These are phyloP conservation scores for Phialemoniopsis sp. DNA, from an alignment of 2,329 filamentous ascomycete species.

Conservation along the genomic window DNA sequence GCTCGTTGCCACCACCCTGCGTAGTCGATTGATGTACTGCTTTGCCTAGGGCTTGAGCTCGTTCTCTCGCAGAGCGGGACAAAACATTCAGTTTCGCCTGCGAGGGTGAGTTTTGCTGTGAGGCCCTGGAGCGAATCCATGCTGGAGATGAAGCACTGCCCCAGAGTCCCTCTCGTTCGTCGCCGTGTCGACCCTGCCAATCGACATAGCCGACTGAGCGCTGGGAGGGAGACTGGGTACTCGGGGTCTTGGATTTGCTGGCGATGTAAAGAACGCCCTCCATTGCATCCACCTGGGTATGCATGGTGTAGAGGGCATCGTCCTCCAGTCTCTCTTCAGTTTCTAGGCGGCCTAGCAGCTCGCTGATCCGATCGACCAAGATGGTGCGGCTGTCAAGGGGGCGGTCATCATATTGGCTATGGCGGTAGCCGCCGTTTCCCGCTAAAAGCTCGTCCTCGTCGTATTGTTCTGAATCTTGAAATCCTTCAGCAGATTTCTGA, in stretches of 20 bases:
- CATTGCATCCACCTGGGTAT: slow-evolving; percentile 38
- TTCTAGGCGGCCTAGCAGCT: slow-evolving; percentile 18
- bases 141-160: too few relatives aligned
- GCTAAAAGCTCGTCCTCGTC: slow-evolving; percentile 11
- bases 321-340: too few relatives aligned
- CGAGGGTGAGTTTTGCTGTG: too few relatives aligned
- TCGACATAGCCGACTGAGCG: background rate
- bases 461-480: slow-evolving; percentile 5
- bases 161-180: too few relatives aligned
- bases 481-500: too few relatives aligned
- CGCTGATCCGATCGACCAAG: slow-evolving; percentile 37
- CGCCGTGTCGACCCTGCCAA: background rate
- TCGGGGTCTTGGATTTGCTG: background rate
- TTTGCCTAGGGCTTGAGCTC: too few relatives aligned
- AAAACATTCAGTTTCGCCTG: too few relatives aligned
- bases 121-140: too few relatives aligned
- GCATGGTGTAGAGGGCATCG: slow-evolving; percentile 18
- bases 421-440: slow-evolving; percentile 7
- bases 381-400: slow-evolving; percentile 35
- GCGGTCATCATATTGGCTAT: slow-evolving; percentile 15
- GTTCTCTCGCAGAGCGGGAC: too few relatives aligned
- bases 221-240: too few relatives aligned
- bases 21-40: too few relatives aligned
- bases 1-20: too few relatives aligned
- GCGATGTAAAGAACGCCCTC: slow-evolving; percentile 21